Evolutionary conservation across 176 grass and related monocot species (phyloP), one percentile per base, ranked within the genome.

Genomic region (Puccinellia tenuiflora): DNA sequence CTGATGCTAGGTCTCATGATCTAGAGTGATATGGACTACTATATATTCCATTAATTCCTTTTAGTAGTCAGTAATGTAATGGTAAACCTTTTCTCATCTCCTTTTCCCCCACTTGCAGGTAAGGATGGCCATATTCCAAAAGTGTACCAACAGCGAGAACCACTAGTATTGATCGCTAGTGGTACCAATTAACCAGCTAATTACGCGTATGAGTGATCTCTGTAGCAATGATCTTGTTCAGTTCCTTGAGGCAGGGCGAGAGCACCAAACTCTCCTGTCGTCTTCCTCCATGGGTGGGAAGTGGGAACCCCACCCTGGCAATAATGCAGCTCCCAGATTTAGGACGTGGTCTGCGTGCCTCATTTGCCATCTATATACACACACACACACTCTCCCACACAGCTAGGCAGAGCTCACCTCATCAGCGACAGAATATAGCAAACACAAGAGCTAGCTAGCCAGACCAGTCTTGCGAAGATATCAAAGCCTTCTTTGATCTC

Each of bases 241-340:
- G 39, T 6, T 68, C 53, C 83, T 52, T 81, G 60, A 31, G 60
- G 59, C 68, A 57, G 26, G 8, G 55, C 20, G 68, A 59, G 17
- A 14, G 61, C 9, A 77, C 88, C 71, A 85, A 77, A 81, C 78
- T 82, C 70, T 55, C 10, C 5, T 82, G 78, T 77, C 88, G 83
- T 70, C 62, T 85, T 86, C 21, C 34, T 70, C 79, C 31, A 5
- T 20, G 11, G 52, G n/a, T n/a, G n/a, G n/a, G n/a, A n/a, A n/a
- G n/a, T 16, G 39, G 4, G 79, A 56, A 7, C 14, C 45, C 73
- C 75, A 46, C 33, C 25, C 39, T 55, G 43, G 26, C 88, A 90
- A 86, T 86, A 85, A 90, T 86, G 62, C 83, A 38, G 9, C 83
- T 77, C 47, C 81, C 68, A 54, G 78, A 86, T 86, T 77, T 89